phyloP scores from a whole-genome alignment of 805 yeast genomes.

The Metschnikowia koreensis region DNA sequence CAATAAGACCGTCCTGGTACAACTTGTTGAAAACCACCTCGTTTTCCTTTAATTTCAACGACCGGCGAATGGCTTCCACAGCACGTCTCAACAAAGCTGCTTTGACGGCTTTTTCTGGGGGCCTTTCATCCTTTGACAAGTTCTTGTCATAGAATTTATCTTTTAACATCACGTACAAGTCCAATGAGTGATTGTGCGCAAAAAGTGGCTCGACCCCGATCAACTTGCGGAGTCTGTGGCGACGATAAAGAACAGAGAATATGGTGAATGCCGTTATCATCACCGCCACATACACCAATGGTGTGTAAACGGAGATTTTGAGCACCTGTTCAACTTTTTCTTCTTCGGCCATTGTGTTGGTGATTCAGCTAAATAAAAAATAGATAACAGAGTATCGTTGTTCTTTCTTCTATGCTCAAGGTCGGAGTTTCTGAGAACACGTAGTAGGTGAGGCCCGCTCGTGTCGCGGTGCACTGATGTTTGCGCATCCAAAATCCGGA shows the following conservation, averaged over 20 bases:
- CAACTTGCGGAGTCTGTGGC: slow-evolving; percentile 51
- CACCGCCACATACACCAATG: slow-evolving; percentile 71
- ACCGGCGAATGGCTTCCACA: slow-evolving; percentile 83
- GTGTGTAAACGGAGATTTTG: slow-evolving; percentile 51
- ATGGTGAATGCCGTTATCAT: slow-evolving; percentile 62
- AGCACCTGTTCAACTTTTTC: slow-evolving; percentile 25
- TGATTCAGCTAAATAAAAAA: neutral
- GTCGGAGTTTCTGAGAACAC: slow-evolving; percentile 1
- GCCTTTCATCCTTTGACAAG: slow-evolving; percentile 42
- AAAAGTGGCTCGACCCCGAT: slow-evolving; percentile 70
- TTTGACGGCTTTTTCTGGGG: slow-evolving; percentile 75
- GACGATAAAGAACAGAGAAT: slow-evolving; percentile 69
- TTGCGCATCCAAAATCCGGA: neutral
- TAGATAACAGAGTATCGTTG: neutral
- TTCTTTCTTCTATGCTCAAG: neutral
- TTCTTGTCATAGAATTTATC: slow-evolving; percentile 42
- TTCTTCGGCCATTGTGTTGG: slow-evolving; percentile 16
- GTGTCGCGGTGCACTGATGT: slow-evolving; percentile 7
- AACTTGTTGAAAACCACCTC: slow-evolving; percentile 66
- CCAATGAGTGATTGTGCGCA: slow-evolving; percentile 62
- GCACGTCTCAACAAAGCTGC: slow-evolving; percentile 58
- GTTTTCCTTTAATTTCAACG: slow-evolving; percentile 77
- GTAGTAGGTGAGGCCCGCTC: neutral
- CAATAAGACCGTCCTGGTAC: slow-evolving; percentile 86
- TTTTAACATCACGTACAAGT: slow-evolving; percentile 60